Percentiles rank a stretch among this genome's conserved stretches.
Evolutionary conservation across 805 yeast genomes (phyloP).

Genomic region (Kluyveromyces lactis): DNA sequence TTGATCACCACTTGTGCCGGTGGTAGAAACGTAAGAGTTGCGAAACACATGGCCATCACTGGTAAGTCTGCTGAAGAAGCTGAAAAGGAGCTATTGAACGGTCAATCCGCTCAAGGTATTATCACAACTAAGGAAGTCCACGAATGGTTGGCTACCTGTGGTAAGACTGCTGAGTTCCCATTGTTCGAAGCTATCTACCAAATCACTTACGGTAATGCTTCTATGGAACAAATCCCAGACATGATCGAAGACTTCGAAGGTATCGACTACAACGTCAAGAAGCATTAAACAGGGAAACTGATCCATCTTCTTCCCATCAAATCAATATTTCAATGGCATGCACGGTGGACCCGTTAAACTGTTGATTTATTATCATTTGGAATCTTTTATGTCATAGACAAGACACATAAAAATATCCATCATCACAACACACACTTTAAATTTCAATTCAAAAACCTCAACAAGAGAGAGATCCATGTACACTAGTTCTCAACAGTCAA

Average conservation of each 20-base stretch:
- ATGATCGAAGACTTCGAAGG: slow-evolving; percentile 44
- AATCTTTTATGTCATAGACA: too few species aligned
- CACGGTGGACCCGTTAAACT: too few species aligned
- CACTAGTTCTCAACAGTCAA: too few species aligned
- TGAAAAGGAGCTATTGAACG: slow-evolving; percentile 81
- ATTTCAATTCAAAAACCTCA: too few species aligned
- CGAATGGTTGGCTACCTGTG: slow-evolving; percentile 51
- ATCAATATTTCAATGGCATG: too few species aligned
- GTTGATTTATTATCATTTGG: too few species aligned
- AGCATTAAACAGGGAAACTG: not conserved
- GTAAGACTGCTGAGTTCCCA: slow-evolving; percentile 64
- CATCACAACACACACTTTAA: too few species aligned
- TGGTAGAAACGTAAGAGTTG: slow-evolving; percentile 93
- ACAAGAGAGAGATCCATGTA: too few species aligned
- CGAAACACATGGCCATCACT: slow-evolving; percentile 73
- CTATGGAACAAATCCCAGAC: slow-evolving; percentile 68
- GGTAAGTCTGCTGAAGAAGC: slow-evolving; percentile 71
- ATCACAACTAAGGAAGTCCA: slow-evolving; percentile 87
- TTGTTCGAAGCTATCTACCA: slow-evolving; percentile 58
- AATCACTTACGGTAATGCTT: slow-evolving; percentile 67
- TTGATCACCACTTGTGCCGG: slow-evolving; percentile 96
- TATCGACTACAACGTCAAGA: slow-evolving; percentile 9
- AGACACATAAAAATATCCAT: too few species aligned
- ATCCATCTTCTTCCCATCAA: too few species aligned
- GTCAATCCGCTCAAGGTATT: slow-evolving; percentile 95